Base-by-base conservation (phyloP, 768 basidiomycete species). In the Ramaria rubella region DNA sequence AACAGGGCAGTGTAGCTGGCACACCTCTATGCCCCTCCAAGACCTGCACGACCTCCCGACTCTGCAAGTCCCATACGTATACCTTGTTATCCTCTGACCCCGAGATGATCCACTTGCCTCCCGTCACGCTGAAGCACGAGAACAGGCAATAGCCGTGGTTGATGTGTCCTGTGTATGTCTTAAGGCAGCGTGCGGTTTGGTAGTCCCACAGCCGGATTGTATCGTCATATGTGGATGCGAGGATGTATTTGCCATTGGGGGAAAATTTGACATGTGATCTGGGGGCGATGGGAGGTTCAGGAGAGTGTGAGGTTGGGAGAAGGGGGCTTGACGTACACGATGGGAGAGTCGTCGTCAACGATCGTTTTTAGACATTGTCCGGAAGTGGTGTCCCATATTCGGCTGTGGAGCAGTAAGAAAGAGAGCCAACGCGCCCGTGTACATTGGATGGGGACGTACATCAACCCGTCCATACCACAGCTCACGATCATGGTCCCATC, bases 351-450 rank as follows among this genome's bases (percentile, higher is more conserved):
- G 64, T 97, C 96, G 63, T 97, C 94, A 9, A 94, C 94, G 45
- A 99, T 71, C 1, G 96, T 98, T 70, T 96, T 98, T 49, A 99
- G 76, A 70, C 96, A 99, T 71, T 99, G 96, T 2, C 95, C 96
- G 3, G 94, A 95, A 55, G 94, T 85, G 0, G 91, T 86, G 66
- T 99, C 95, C 96, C 96, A 99, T 58, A 98, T 83, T 57, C 96
- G 94, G 67, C 95, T 99, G 65, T 5, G 26, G 49, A 63, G 38
- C 21, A 21, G 36, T 7, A 17, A 48, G 43, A 31, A 9, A 33
- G 33, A 40, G 26, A 40, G 40, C 55, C 24, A 38, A 45, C 57
- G 33, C n/a, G 48, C 7, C 15, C 24, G 33, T 31, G 23, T 24
- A 33, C 21, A 42, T 55, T 59, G 4, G 1, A 42, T n/a, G n/a